Evolutionary conservation across 2,329 filamentous ascomycete genomes (phyloP), one percentile per base, ranked within the genome.

Genomic region (Coniochaeta pulveracea): DNA sequence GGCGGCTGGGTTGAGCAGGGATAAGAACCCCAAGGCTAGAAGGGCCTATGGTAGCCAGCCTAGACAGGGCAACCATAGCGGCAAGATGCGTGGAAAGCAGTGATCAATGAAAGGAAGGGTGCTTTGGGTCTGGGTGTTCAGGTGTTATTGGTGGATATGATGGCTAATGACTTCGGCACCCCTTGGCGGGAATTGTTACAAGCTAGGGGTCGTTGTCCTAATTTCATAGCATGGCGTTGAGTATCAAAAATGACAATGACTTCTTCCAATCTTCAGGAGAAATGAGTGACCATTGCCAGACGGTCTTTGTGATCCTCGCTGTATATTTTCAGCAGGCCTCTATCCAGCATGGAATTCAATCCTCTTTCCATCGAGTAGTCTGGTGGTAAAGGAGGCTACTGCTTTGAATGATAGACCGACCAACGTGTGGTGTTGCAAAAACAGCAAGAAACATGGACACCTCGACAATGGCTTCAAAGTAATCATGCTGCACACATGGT

Each of bases 1-100:
- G 10, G 83, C 82, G 0, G 76, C 83, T 5, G 82, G 84, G 51
- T 72, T 91, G 75, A 69, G 73, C 48, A 66, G 76, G 43, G 76
- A 80, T 47, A 83, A 83, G 61, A 82, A 82, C 60, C 66, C 60
- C 27, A 54, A 70, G 39, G 67, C 71, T 32, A 74, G 72, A 24
- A 64, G 84, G 48, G 69, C 72, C 9, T 91, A 89, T 50, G 85
- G 85, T 31, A 85, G 80, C 48, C 84, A 93, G 60, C 28, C 28
- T 17, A 31, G 28, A 15, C 28, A 31, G 28, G 28, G 28, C 7
- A 12, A 14, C 7, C 28, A 31, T 11, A 7, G 18, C 16, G 28
- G 28, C 5, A 19, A 31, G 17, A 31, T 31, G 28, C 17, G 28
- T 6, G 28, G 28, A 5, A 31, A 14, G 11, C 28, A 31, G 17